phyloP scores from a whole-genome alignment of 805 yeast species.

The Saccharomycopsis fodiens region DNA sequence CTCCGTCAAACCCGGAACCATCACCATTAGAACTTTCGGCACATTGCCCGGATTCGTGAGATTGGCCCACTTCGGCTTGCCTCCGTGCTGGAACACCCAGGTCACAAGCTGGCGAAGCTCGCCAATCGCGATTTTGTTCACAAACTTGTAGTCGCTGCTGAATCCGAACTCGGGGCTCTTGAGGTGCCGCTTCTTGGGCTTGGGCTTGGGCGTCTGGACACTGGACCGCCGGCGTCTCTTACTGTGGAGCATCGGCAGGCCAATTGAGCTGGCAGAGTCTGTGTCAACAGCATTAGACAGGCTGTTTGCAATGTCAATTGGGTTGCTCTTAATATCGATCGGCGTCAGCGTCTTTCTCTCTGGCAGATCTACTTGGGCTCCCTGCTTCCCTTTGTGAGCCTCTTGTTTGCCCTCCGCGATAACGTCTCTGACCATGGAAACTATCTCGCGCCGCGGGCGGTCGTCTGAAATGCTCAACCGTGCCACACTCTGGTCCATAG shows the following conservation, averaged over 20 bases:
- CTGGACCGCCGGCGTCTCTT: constrained; percentile 26
- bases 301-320: constrained; percentile 10
- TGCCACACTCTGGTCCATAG: constrained; percentile 24
- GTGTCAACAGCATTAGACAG: neutral
- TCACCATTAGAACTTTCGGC: constrained; percentile 47
- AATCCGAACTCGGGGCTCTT: neutral
- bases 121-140: constrained; percentile 27
- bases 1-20: constrained; percentile 57
- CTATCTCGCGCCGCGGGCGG: constrained; percentile 11
- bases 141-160: neutral
- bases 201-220: constrained; percentile 15
- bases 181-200: constrained; percentile 2
- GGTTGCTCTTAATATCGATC: neutral
- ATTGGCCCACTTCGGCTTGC: constrained; percentile 37
- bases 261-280: constrained; percentile 2
- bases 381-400: no score
- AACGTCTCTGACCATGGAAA: constrained; percentile 14
- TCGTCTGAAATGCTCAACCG: constrained; percentile 26
- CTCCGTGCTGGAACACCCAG: constrained; percentile 19
- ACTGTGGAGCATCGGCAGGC: no score
- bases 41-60: constrained; percentile 41
- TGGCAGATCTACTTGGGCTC: no score
- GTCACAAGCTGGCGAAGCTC: constrained; percentile 21
- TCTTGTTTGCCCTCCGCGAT: constrained; percentile 4
- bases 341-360: no score